phyloP scores from a whole-genome alignment of 2,329 filamentous ascomycete genomes.

The Helicocarpus griseus region DNA sequence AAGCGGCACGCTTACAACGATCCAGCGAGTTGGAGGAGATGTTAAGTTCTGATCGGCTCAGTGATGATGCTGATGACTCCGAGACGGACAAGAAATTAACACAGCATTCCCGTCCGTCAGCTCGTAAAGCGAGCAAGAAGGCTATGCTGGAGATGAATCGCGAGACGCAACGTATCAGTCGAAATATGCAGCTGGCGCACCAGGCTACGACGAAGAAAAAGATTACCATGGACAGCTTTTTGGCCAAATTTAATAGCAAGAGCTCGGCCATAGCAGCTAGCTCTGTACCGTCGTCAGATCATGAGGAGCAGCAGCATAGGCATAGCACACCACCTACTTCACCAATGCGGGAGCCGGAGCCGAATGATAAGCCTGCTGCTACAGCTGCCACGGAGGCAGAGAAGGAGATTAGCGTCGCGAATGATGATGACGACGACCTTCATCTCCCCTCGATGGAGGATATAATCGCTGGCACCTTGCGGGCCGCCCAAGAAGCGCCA shows the following conservation, averaged over 20 bases:
- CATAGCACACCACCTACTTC: slow-evolving; percentile 65
- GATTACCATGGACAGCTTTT: slow-evolving; percentile 70
- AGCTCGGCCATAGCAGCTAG: slow-evolving; percentile 28
- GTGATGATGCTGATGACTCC: slow-evolving; percentile 32
- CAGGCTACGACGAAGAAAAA: slow-evolving; percentile 87
- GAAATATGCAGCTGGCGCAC: slow-evolving; percentile 85
- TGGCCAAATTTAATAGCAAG: slow-evolving; percentile 73
- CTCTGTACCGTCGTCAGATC: slow-evolving; percentile 32
- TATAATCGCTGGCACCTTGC: not conserved
- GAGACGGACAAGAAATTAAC: slow-evolving; percentile 59
- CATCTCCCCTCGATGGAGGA: slow-evolving; percentile 2
- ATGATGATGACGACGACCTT: not conserved
- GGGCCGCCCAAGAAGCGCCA: not conserved
- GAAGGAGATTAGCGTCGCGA: not conserved
- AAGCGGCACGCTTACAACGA: slow-evolving; percentile 20
- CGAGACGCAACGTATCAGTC: slow-evolving; percentile 82
- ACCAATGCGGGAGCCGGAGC: slow-evolving; percentile 28
- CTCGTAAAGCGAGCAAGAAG: slow-evolving; percentile 83
- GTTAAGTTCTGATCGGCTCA: slow-evolving; percentile 23
- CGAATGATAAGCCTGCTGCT: slow-evolving; percentile 8
- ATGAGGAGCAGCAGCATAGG: slow-evolving; percentile 30
- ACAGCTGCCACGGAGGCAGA: not conserved
- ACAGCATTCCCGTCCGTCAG: slow-evolving; percentile 56
- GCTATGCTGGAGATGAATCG: slow-evolving; percentile 89
- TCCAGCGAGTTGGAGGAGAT: slow-evolving; percentile 17